phyloP scores from a whole-genome alignment of 345 rosid genomes.

The Sisymbrium altissimum region DNA sequence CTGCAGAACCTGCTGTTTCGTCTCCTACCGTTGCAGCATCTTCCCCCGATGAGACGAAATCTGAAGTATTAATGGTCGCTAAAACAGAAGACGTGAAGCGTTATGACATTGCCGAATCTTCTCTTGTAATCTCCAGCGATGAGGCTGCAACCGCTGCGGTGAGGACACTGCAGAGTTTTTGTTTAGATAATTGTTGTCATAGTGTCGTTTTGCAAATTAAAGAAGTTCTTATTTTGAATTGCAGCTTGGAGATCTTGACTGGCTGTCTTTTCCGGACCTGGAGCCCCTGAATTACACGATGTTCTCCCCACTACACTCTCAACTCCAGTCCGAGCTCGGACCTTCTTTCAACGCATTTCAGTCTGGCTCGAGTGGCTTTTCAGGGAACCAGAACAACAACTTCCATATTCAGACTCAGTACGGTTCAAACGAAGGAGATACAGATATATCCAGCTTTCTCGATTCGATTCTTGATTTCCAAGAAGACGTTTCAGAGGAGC shows the following conservation, averaged over 20 bases:
- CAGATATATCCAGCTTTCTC: constrained; percentile 38
- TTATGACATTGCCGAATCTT: constrained; percentile 11
- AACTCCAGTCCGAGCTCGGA: constrained; percentile 39
- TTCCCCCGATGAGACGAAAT: constrained; percentile 30
- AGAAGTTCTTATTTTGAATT: not conserved
- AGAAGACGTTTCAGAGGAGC: constrained; percentile 28
- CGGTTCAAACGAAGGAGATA: constrained; percentile 38
- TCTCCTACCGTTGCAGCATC: constrained; percentile 36
- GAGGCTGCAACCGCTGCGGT: constrained; percentile 37
- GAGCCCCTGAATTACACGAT: constrained; percentile 37
- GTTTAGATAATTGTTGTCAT: not conserved
- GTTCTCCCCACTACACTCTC: constrained; percentile 46
- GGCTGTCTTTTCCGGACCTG: constrained; percentile 1
- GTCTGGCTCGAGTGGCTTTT: constrained; percentile 11
- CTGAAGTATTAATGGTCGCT: constrained; percentile 26
- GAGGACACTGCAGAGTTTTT: constrained; percentile 5
- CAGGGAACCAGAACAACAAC: constrained; percentile 1
- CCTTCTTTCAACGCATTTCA: constrained; percentile 32
- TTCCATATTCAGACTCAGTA: constrained; percentile 22
- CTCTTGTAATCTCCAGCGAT: constrained; percentile 7
- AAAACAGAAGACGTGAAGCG: constrained; percentile 31
- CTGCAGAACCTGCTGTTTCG: constrained; percentile 30
- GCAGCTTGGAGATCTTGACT: constrained; percentile 35
- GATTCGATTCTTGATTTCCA: constrained; percentile 41
- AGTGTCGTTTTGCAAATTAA: not conserved